Evolutionary conservation across 768 basidiomycete genomes (phyloP).

Genomic region (Mycena rebaudengoi): DNA sequence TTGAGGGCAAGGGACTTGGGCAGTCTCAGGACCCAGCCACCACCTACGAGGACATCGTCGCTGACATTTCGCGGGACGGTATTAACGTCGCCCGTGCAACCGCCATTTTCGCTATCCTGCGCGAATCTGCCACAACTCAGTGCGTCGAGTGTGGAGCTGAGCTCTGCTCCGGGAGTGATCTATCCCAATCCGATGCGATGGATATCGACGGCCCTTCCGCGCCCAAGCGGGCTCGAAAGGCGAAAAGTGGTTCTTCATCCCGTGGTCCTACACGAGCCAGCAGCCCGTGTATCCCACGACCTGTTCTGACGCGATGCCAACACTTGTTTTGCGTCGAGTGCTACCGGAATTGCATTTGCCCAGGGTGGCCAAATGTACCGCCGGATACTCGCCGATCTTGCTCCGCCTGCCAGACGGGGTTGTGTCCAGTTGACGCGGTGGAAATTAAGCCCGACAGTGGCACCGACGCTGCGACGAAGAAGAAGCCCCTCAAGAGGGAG

Average conservation of each 20-base stretch:
- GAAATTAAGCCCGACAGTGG: slow-evolving; percentile 76
- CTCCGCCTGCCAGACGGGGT: slow-evolving; percentile 76
- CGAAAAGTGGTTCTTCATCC: slow-evolving; percentile 58
- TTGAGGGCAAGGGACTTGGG: slow-evolving; percentile 69
- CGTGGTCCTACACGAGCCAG: slow-evolving; percentile 78
- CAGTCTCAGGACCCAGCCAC: slow-evolving; percentile 57
- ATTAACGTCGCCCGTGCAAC: slow-evolving; percentile 77
- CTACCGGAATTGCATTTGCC: slow-evolving; percentile 81
- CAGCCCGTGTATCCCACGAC: slow-evolving; percentile 70
- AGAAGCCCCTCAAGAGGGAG: slow-evolving; percentile 71
- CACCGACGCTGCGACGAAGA: slow-evolving; percentile 59
- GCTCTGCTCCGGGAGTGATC: slow-evolving; percentile 63
- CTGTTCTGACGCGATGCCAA: slow-evolving; percentile 90
- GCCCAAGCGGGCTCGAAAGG: slow-evolving; percentile 56
- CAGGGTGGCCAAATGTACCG: slow-evolving; percentile 80
- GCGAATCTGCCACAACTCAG: slow-evolving; percentile 87
- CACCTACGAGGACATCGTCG: slow-evolving; percentile 82
- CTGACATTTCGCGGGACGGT: slow-evolving; percentile 80
- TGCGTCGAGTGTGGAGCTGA: slow-evolving; percentile 90
- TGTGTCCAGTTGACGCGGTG: slow-evolving; percentile 79
- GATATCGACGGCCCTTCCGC: slow-evolving; percentile 61
- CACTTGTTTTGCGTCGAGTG: slow-evolving; percentile 92
- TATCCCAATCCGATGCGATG: slow-evolving; percentile 51
- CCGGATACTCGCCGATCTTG: slow-evolving; percentile 70
- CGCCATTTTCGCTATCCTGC: slow-evolving; percentile 85